phyloP scores from a whole-genome alignment of 176 grass and related monocot genomes.

The Thinopyrum elongatum region DNA sequence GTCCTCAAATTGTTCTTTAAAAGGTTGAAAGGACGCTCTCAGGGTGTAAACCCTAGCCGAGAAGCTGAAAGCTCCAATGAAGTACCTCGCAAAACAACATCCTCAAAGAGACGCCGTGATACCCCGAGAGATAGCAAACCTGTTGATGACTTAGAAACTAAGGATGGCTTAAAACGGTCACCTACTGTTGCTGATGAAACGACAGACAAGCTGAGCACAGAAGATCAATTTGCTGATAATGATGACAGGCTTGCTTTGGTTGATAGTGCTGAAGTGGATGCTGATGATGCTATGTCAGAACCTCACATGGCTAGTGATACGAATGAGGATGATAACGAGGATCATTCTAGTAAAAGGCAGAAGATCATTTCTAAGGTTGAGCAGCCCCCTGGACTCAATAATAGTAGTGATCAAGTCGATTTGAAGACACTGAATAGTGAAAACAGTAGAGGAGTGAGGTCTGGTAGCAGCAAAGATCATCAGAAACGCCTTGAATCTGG shows the following conservation, averaged over 20 bases:
- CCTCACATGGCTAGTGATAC: slow-evolving; percentile 43
- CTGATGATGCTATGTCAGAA: slow-evolving; percentile 66
- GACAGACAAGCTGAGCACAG: slow-evolving; percentile 58
- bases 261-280: slow-evolving; percentile 70
- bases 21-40: slow-evolving; percentile 49
- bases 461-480: slow-evolving; percentile 70
- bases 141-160: slow-evolving; percentile 54
- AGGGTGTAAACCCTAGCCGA: slow-evolving; percentile 28
- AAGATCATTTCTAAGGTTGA: slow-evolving; percentile 54
- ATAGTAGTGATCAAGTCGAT: slow-evolving; percentile 52
- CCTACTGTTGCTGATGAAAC: slow-evolving; percentile 41
- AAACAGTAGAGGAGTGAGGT: slow-evolving; percentile 68
- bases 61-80: slow-evolving; percentile 48
- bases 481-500: slow-evolving; percentile 55
- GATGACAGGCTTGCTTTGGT: slow-evolving; percentile 50
- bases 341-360: slow-evolving; percentile 44
- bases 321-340: slow-evolving; percentile 42
- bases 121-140: slow-evolving; percentile 47
- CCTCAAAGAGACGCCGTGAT: slow-evolving; percentile 42
- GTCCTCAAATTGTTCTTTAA: slow-evolving; percentile 16
- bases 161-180: slow-evolving; percentile 48
- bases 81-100: slow-evolving; percentile 35
- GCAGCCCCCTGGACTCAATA: slow-evolving; percentile 23
- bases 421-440: slow-evolving; percentile 50
- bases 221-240: slow-evolving; percentile 52